Conservation (phyloP, 2,329 filamentous ascomycete species). For the Fusarium sp. region DNA sequence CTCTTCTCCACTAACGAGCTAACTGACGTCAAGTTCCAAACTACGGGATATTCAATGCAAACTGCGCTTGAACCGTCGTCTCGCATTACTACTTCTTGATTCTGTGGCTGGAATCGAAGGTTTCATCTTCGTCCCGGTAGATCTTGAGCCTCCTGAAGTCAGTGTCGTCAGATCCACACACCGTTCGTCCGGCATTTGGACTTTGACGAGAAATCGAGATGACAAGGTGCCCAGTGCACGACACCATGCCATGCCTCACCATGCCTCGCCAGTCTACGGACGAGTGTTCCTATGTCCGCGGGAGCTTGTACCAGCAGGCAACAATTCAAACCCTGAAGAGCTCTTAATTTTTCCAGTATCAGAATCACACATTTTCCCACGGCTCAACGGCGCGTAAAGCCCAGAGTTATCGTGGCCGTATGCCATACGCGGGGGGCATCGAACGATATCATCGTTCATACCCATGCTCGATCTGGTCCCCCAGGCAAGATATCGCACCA, state of each 20-base stretch:
- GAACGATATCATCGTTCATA: slow-evolving; percentile 34
- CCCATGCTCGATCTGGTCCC: slow-evolving; percentile 36
- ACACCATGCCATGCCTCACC: neutral
- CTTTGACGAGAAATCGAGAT: neutral
- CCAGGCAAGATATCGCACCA: slow-evolving; percentile 39
- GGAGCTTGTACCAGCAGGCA: slow-evolving; percentile 1
- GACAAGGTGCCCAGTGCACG: slow-evolving; percentile 1
- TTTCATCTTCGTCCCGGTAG: slow-evolving; percentile 41
- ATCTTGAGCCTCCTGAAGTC: slow-evolving; percentile 23
- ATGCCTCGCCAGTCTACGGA: slow-evolving; percentile 10
- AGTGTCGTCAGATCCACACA: slow-evolving; percentile 24
- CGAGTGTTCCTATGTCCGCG: neutral
- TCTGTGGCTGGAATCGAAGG: slow-evolving; percentile 27
- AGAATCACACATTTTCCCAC: slow-evolving; percentile 8
- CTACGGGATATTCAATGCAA: slow-evolving; percentile 15
- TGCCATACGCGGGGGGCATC: slow-evolving; percentile 29
- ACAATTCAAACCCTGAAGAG: slow-evolving; percentile 9
- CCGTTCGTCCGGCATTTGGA: slow-evolving; percentile 21
- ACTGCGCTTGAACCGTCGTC: slow-evolving; percentile 27
- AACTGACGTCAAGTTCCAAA: slow-evolving; percentile 11
- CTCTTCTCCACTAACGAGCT: slow-evolving; percentile 7
- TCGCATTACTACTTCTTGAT: slow-evolving; percentile 20
- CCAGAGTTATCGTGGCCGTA: slow-evolving; percentile 3
- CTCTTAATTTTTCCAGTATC: neutral
- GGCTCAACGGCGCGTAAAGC: neutral